phyloP scores from a whole-genome alignment of 1,139 yeast genomes.

The Candida pseudoviswanathii region DNA sequence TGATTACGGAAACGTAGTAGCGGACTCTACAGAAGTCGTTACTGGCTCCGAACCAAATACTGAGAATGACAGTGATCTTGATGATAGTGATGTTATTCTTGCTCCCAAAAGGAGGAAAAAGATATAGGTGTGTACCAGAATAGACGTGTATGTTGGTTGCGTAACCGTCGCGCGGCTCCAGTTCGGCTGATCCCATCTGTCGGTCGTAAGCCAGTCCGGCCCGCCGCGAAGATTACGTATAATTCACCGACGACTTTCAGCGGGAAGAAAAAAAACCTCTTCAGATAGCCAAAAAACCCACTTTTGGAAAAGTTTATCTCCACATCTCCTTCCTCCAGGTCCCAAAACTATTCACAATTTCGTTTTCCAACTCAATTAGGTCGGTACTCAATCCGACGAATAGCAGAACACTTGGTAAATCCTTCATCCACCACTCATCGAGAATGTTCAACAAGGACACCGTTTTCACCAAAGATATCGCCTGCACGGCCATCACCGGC shows the following conservation, averaged over 20 bases:
- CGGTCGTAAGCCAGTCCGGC: neutral
- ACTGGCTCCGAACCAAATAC: neutral
- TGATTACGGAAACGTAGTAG: slow-evolving; percentile 57
- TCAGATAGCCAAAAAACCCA: neutral
- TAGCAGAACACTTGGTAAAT: slow-evolving; percentile 8
- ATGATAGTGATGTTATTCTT: slow-evolving; percentile 1
- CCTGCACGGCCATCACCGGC: slow-evolving; percentile 68
- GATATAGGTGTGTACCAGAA: neutral
- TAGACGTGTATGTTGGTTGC: neutral
- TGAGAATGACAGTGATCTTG: neutral
- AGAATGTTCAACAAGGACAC: slow-evolving; percentile 42
- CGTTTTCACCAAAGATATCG: slow-evolving; percentile 59
- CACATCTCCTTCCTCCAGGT: neutral
- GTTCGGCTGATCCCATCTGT: neutral
- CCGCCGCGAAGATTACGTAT: neutral
- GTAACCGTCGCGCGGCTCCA: too few relatives aligned
- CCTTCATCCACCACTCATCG: slow-evolving; percentile 17
- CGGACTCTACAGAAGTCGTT: slow-evolving; percentile 38
- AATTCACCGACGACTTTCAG: neutral
- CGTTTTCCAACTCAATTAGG: slow-evolving; percentile 14
- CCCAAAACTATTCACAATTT: slow-evolving; percentile 9
- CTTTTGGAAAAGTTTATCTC: neutral
- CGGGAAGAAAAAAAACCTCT: neutral
- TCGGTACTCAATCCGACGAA: slow-evolving; percentile 24
- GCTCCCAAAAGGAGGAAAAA: neutral